A percentile compares a stretch with the other conserved stretches of the same genome.
Conservation (phyloP, 2,329 filamentous ascomycete species). For the Ploettnerulaceae sp. region DNA sequence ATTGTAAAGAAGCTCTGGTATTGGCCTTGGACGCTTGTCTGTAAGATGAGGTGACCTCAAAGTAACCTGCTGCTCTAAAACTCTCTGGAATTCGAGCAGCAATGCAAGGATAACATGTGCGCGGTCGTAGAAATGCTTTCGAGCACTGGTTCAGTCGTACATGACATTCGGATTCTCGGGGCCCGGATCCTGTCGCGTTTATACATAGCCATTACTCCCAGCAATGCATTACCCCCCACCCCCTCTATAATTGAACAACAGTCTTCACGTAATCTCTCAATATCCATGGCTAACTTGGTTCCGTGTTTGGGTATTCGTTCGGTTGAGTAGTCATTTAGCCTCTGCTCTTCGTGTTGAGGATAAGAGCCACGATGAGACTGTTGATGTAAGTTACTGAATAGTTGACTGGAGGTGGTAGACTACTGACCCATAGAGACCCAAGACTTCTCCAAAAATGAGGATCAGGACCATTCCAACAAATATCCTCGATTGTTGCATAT, state of each 20-base stretch:
- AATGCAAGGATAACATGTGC: background rate
- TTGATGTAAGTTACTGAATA: conserved; percentile 13
- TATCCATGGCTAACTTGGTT: background rate
- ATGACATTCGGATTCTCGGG: conserved; percentile 22
- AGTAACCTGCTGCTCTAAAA: background rate
- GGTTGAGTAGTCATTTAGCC: conserved; percentile 20
- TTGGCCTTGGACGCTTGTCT: no score
- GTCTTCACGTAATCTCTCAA: conserved; percentile 11
- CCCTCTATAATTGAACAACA: conserved; percentile 28
- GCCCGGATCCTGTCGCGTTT: conserved; percentile 19
- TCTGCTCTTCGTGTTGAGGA: conserved; percentile 74
- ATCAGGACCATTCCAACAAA: conserved; percentile 99
- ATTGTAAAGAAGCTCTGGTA: no score
- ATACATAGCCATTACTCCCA: conserved; percentile 31
- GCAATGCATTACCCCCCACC: conserved; percentile 27
- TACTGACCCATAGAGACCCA: conserved; percentile 90
- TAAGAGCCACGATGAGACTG: conserved; percentile 86
- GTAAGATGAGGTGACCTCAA: background rate
- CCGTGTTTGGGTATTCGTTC: background rate
- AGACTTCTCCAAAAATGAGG: conserved; percentile 94
- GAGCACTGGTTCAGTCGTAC: no score
- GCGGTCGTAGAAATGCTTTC: no score
- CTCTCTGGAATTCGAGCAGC: background rate
- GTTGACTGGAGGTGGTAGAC: background rate
- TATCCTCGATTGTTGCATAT: conserved; percentile 92